Base-by-base conservation (phyloP, 148 eudicot genomes). In the Selenicereus undatus region DNA sequence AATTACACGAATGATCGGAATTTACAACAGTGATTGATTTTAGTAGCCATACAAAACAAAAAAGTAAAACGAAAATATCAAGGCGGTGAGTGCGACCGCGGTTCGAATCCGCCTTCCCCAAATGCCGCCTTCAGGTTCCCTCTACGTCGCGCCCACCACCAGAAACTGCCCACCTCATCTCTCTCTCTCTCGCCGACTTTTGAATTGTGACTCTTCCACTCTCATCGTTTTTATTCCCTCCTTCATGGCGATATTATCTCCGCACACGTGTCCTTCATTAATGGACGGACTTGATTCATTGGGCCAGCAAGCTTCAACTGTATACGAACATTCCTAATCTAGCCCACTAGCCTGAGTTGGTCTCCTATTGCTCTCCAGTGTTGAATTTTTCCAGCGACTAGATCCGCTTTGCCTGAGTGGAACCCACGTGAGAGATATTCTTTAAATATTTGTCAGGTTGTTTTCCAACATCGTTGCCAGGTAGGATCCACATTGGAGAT, bases 131-230 rank as follows among this genome's bases (percentile, higher is more conserved):
- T n/a, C 26, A 4, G 43, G 43, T 42, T 35, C 11, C 11, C 58
- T 27, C 35, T 50, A 1, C 27, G 52, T 56, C 42, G 24, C 16
- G 71, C 36, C 81, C 76, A 32, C 12, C 76, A 79, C 81, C 81
- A 54, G 36, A 7, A 4, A 6, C 26, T 71, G 35, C 69, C 69
- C 32, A 71, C 76, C 81, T 35, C 12, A 22, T 13, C 14, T 48
- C 29, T 50, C 27, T 54, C 42, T n/a, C 5, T 20, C 22, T 3
- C 62, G 3, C 7, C 17, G n/a, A 5, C 62, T 5, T 39, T 39
- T 39, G 43, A 39, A 17, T 56, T 5, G n/a, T 5, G 5, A 20
- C 17, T 77, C 75, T 70, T 30, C 13, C 18, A 24, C 32, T 32
- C 66, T 30, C 42, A 6, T 5, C 62, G 3, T 64, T 24, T 22